Evolutionary conservation across 2,329 filamentous ascomycete species (phyloP), one percentile per base, ranked within the genome.

Genomic region (Geoglossum cookeanum): DNA sequence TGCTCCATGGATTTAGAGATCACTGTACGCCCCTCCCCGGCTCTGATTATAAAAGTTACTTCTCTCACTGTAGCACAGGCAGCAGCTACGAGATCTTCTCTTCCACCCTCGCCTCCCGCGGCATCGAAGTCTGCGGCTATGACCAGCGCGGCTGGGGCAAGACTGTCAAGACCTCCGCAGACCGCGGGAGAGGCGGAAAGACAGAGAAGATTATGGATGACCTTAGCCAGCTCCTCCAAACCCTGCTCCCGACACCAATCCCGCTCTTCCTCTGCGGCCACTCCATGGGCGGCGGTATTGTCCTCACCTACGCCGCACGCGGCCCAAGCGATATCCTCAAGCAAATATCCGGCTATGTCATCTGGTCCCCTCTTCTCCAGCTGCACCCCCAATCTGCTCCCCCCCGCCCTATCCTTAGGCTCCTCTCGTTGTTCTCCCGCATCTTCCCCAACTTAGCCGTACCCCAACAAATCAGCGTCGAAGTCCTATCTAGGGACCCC

Each of bases 1-100:
- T 94, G 69, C 73, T 96, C 61, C 90, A 96, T 71, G 90, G 90
- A 64, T 96, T 90, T 75, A 88, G 81, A 68, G 90, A 95, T 69
- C 87, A 94, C 69, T 75, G 74, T 74, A 67, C 61, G 67, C 60
- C 45, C 15, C 3, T 35, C 9, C 3, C n/a, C 30, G 3, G 3
- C 7, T 30, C 29, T 32, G 11, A 27, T 49, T 11, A 11, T 3
- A 27, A 22, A n/a, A n/a, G 17, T 5, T 4, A 27, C 27, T 33
- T 15, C 7, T 30, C 6, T 30, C 29, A 37, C 8, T 13, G 15
- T 17, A 33, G 30, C 5, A 5, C 33, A 76, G 74, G 85, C 68
- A 81, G 85, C 69, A 79, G 81, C 59, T 94, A 95, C 72, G 78
- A 81, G 66, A 75, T 77, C 57, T 78, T 95, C 65, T 91, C 92